These are phyloP conservation scores for Flaveria robusta DNA, from an alignment of 129 eudicot species.

Conservation along the genomic window DNA sequence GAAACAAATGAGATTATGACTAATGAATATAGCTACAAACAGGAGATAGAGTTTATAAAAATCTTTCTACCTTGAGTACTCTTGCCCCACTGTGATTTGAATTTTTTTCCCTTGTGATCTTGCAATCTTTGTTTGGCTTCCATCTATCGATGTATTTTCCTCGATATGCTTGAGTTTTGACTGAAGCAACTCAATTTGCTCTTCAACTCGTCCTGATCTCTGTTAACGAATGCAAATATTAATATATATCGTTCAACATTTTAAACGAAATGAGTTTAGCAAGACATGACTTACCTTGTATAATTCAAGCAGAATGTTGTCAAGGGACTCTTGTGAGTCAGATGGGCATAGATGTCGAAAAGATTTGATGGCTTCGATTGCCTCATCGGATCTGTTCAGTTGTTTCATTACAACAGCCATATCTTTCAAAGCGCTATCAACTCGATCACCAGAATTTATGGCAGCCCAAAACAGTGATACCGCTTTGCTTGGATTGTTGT, in stretches of 20 bases:
- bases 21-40: neutral
- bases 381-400: constrained; percentile 76
- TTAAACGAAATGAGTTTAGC: neutral
- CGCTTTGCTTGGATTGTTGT: constrained; percentile 76
- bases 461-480: constrained; percentile 90
- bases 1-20: constrained; percentile 1
- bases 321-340: constrained; percentile 81
- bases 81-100: constrained; percentile 69
- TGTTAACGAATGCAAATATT: constrained; percentile 31
- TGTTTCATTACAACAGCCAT: constrained; percentile 94
- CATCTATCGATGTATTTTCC: constrained; percentile 55
- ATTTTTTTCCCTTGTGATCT: constrained; percentile 82
- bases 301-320: constrained; percentile 74
- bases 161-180: constrained; percentile 61
- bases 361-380: constrained; percentile 87
- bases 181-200: constrained; percentile 74
- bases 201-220: constrained; percentile 76
- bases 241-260: neutral
- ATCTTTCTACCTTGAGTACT: constrained; percentile 63
- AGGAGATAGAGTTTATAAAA: neutral
- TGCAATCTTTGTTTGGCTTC: constrained; percentile 59
- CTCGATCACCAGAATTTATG: constrained; percentile 85
- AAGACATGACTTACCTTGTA: constrained; percentile 62
- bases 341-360: constrained; percentile 76
- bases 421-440: constrained; percentile 89